Percentiles rank a stretch among this genome's conserved stretches.
Conservation (phyloP, 1,284 basidiomycete species). For the Wallemia mellicola region DNA sequence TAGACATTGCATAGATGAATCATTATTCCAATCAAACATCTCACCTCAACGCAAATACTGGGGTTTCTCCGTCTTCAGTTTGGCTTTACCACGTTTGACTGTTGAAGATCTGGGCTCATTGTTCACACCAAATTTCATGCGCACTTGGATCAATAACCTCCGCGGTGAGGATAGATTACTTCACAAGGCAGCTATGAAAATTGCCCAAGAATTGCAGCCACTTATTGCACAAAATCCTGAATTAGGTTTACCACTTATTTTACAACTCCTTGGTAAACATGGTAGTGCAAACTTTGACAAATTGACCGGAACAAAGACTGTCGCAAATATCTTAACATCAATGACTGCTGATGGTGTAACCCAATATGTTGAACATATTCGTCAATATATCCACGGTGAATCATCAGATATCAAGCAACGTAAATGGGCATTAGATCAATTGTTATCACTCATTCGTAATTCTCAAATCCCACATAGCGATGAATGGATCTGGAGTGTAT, state of each 20-base stretch:
- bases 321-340: constrained; percentile 50
- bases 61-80: constrained; percentile 78
- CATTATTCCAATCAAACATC: constrained; percentile 51
- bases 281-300: constrained; percentile 71
- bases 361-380: constrained; percentile 41
- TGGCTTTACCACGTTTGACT: constrained; percentile 37
- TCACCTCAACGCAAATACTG: constrained; percentile 76
- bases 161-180: constrained; percentile 58
- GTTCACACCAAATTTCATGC: constrained; percentile 87
- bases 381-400: not conserved
- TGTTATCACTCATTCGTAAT: constrained; percentile 47
- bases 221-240: constrained; percentile 29
- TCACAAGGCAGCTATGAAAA: constrained; percentile 55
- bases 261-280: constrained; percentile 58
- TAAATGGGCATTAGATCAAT: constrained; percentile 63
- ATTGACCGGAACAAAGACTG: constrained; percentile 71
- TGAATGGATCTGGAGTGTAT: constrained; percentile 35
- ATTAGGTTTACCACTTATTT: constrained; percentile 52
- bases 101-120: constrained; percentile 44
- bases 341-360: constrained; percentile 47
- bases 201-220: constrained; percentile 22
- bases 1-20: constrained; percentile 66
- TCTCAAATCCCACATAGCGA: constrained; percentile 52
- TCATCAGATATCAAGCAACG: constrained; percentile 15
- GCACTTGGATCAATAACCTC: constrained; percentile 84